A percentile compares a stretch with the other conserved stretches of the same genome.
These are phyloP conservation scores for Fusarium tjaetaba DNA, from an alignment of 2,329 filamentous ascomycete genomes.

Conservation along the genomic window DNA sequence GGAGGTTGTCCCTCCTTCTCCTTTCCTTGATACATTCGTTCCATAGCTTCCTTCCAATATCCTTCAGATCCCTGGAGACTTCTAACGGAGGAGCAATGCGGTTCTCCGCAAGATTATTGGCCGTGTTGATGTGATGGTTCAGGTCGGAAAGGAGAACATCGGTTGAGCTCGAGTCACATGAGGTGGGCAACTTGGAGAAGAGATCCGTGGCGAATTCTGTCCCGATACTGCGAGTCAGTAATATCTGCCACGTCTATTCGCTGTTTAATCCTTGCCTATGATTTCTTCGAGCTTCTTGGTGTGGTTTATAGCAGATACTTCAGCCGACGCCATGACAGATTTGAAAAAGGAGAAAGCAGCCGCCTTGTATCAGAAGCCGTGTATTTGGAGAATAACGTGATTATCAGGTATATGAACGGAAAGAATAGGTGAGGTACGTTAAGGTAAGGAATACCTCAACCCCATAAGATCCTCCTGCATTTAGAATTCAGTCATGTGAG, in stretches of 20 bases:
- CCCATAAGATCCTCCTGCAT: neutral
- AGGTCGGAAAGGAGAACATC: conserved; percentile 51
- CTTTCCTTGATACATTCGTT: conserved; percentile 69
- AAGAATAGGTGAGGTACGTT: neutral
- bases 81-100: neutral
- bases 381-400: neutral
- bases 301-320: conserved; percentile 24
- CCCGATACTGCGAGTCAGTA: neutral
- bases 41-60: conserved; percentile 69
- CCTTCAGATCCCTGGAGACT: conserved; percentile 60
- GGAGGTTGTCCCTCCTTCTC: conserved; percentile 37
- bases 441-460: neutral
- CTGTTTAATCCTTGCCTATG: conserved; percentile 28
- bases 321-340: conserved; percentile 34
- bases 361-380: neutral
- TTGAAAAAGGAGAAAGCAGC: neutral
- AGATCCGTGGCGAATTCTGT: conserved; percentile 46
- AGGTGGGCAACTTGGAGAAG: conserved; percentile 34
- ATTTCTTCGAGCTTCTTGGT: conserved; percentile 40
- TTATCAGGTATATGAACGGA: neutral
- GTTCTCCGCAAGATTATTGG: conserved; percentile 25
- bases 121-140: conserved; percentile 39
- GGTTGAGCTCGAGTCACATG: conserved; percentile 50
- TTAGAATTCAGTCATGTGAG: conserved; percentile 12
- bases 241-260: neutral